These are phyloP conservation scores for Saksenaea oblongispora DNA, from an alignment of 371 early-diverging fungal genomes.

Conservation along the genomic window DNA sequence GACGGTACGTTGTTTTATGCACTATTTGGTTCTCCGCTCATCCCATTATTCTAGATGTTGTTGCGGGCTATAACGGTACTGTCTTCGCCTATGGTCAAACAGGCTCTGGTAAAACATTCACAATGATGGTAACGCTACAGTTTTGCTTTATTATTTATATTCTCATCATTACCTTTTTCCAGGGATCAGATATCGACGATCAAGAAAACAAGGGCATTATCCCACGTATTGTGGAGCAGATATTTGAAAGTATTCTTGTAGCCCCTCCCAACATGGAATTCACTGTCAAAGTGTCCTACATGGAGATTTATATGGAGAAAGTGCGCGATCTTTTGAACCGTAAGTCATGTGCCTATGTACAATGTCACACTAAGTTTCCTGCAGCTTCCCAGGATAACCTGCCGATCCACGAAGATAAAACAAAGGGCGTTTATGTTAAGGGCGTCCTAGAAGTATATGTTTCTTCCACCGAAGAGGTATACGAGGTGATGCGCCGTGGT, in stretches of 20 bases:
- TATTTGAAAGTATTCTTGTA: conserved; percentile 79
- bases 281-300: conserved; percentile 86
- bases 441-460: conserved; percentile 90
- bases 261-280: conserved; percentile 85
- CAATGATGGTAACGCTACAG: conserved; percentile 82
- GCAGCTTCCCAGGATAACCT: conserved; percentile 79
- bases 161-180: conserved; percentile 19
- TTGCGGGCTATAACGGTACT: conserved; percentile 83
- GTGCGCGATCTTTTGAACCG: conserved; percentile 91
- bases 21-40: conserved; percentile 1
- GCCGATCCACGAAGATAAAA: conserved; percentile 90
- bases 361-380: not conserved
- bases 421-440: conserved; percentile 89
- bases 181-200: conserved; percentile 86
- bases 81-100: conserved; percentile 97
- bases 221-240: conserved; percentile 86
- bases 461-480: conserved; percentile 83
- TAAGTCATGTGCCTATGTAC: conserved; percentile 21
- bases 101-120: conserved; percentile 95
- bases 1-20: conserved; percentile 60
- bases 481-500: conserved; percentile 89
- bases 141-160: not conserved
- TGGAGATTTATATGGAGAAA: conserved; percentile 99
- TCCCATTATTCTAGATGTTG: conserved; percentile 16
- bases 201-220: conserved; percentile 83